phyloP scores from a whole-genome alignment of 768 basidiomycete genomes.

The Gymnopilus junonius region DNA sequence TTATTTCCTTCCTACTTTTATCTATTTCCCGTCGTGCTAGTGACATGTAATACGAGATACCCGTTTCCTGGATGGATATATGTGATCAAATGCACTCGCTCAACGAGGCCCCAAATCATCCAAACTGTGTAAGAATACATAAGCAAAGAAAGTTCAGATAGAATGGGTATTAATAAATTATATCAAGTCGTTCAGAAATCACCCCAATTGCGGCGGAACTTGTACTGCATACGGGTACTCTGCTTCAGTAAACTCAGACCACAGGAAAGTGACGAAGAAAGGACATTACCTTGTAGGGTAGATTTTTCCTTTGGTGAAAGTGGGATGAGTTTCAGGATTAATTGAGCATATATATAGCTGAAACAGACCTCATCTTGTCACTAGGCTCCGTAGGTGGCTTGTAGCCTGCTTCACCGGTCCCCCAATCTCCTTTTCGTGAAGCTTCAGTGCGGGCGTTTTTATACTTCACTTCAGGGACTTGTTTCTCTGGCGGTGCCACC shows the following conservation, averaged over 20 bases:
- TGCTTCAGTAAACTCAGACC: constrained; percentile 49
- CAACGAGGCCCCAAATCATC: neutral
- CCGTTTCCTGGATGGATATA: neutral
- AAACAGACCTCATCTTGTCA: constrained; percentile 73
- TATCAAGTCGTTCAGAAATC: constrained; percentile 68
- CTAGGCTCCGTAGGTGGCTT: constrained; percentile 70
- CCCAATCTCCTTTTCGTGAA: constrained; percentile 68
- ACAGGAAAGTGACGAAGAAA: constrained; percentile 16
- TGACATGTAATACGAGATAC: constrained; percentile 8
- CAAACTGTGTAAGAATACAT: neutral
- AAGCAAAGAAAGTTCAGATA: constrained; percentile 1
- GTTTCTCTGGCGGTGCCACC: constrained; percentile 65
- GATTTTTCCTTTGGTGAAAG: constrained; percentile 57
- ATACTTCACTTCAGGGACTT: constrained; percentile 68
- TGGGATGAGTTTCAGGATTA: neutral
- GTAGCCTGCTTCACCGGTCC: constrained; percentile 71
- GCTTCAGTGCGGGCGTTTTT: constrained; percentile 57
- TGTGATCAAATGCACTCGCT: neutral
- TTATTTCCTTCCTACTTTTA: constrained; percentile 8
- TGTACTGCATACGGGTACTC: constrained; percentile 75
- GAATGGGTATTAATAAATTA: neutral
- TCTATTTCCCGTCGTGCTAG: constrained; percentile 1
- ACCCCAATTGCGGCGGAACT: constrained; percentile 87
- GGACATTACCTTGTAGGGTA: constrained; percentile 82
- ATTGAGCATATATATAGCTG: neutral